phyloP scores from a whole-genome alignment of 2,329 filamentous ascomycete species.

The Cladophialophora exuberans region DNA sequence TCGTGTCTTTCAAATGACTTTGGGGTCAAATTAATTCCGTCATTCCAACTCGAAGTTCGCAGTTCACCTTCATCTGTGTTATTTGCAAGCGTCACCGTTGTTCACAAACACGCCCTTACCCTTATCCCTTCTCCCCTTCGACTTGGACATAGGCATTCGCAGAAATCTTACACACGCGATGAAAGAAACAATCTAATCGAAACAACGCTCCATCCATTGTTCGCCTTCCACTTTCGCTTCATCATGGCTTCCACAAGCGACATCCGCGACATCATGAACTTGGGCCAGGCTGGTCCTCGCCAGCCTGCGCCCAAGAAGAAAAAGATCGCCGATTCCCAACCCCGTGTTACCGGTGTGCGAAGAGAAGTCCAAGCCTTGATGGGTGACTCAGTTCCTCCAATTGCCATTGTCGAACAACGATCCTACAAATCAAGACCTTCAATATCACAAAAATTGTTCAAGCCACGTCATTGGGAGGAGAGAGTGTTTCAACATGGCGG shows the following conservation, averaged over 20 bases:
- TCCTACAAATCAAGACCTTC: slow-evolving; percentile 50
- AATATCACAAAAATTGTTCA: slow-evolving; percentile 31
- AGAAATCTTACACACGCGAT: neutral
- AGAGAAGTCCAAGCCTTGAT: slow-evolving; percentile 56
- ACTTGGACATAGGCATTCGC: neutral
- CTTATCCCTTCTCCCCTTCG: neutral
- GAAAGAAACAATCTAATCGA: neutral
- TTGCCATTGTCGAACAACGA: slow-evolving; percentile 54
- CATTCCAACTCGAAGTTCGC: neutral
- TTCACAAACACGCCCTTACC: too few relatives aligned
- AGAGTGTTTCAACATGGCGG: slow-evolving; percentile 75
- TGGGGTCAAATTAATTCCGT: neutral
- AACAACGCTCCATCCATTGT: neutral
- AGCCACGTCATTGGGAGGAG: slow-evolving; percentile 34
- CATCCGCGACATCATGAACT: slow-evolving; percentile 84
- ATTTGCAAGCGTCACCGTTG: too few relatives aligned
- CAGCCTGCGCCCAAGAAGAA: slow-evolving; percentile 70
- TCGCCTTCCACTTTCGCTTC: neutral
- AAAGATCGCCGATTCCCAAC: slow-evolving; percentile 63
- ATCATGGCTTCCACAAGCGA: slow-evolving; percentile 72
- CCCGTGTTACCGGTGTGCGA: slow-evolving; percentile 48
- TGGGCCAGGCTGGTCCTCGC: slow-evolving; percentile 64
- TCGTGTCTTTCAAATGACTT: neutral
- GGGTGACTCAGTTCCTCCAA: slow-evolving; percentile 55
- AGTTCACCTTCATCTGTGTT: neutral